phyloP scores from a whole-genome alignment of 2,329 filamentous ascomycete species.

The Pseudogymnoascus sp. region DNA sequence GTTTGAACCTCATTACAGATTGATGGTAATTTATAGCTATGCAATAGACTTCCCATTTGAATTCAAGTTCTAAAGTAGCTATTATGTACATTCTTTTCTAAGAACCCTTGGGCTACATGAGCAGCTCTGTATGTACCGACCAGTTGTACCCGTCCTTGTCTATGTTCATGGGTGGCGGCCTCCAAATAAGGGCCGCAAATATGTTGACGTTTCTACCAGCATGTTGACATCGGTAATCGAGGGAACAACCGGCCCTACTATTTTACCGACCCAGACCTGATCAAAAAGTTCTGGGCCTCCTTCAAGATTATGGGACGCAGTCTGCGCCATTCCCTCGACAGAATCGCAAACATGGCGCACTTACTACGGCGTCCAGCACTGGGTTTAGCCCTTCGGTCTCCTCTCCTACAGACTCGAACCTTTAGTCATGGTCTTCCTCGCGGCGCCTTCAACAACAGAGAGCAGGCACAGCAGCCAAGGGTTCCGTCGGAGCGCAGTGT shows the following conservation, averaged over 20 bases:
- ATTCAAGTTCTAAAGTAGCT: neutral
- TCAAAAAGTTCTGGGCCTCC: slow-evolving; percentile 8
- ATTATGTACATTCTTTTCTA: neutral
- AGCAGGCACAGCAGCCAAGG: slow-evolving; percentile 2
- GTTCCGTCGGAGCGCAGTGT: slow-evolving; percentile 6
- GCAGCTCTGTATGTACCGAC: neutral
- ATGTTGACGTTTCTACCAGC: neutral
- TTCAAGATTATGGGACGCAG: slow-evolving; percentile 13
- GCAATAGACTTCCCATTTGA: neutral
- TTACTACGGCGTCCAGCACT: neutral
- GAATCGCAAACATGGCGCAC: neutral
- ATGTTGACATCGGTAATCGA: neutral
- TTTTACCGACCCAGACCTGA: slow-evolving; percentile 12
- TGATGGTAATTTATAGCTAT: neutral
- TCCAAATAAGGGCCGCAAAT: neutral
- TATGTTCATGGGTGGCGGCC: neutral
- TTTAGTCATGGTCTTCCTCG: neutral
- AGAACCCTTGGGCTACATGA: neutral
- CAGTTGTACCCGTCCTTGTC: neutral
- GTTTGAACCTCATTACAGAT: neutral
- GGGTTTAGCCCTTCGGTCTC: neutral
- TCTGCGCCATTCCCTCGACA: neutral
- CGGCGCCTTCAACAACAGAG: neutral
- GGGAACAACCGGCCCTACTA: slow-evolving; percentile 13
- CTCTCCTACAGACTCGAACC: neutral